Base-by-base conservation (phyloP, 2,329 filamentous ascomycete genomes). In the Sporothrix phasma region DNA sequence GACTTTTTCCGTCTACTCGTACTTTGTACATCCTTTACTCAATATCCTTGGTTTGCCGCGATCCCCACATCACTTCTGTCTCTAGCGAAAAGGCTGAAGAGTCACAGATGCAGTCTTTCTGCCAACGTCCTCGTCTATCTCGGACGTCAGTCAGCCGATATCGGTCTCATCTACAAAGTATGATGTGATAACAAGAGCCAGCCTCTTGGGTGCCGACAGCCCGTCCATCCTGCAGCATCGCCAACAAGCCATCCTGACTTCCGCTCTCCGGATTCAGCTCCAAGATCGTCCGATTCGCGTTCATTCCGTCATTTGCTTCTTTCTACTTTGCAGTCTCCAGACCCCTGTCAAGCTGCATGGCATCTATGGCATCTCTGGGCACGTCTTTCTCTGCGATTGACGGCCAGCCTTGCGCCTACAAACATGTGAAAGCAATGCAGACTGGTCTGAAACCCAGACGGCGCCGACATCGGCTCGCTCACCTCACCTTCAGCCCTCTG, bases 41-140 rank as follows among this genome's bases (percentile, higher is more conserved):
- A 31, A 46, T 46, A 4, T 11, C 22, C 6, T 26, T 31, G 8
- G 37, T 58, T 26, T 43, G 24, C 37, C 15, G 37, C 34, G 22
- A 22, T 60, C 39, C 24, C 41, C 56, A 46, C 41, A 6, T 11
- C 7, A 8, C 5, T 10, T 29, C 24, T n/a, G n/a, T 47, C 34
- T 24, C 26, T 49, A 26, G 13, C 41, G 41, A 60, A 46, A 60
- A 60, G 56, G 56, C 41, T 60, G 56, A 60, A 60, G 56, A 46
- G 41, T 60, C 56, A 45, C 53, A 26, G 3, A 26, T 39, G n/a
- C n/a, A 39, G 6, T 6, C 8, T 24, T 58, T 61, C 47, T 47
- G 7, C 49, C 11, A 5, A 39, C n/a, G 31, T 6, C 2, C 13
- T 15, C n/a, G 10, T 47, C 34, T 47, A 24, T 46, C n/a, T 26